Evolutionary conservation across 345 rosid species (phyloP), one percentile per base, ranked within the genome.

Genomic region (Corchorus capsularis): DNA sequence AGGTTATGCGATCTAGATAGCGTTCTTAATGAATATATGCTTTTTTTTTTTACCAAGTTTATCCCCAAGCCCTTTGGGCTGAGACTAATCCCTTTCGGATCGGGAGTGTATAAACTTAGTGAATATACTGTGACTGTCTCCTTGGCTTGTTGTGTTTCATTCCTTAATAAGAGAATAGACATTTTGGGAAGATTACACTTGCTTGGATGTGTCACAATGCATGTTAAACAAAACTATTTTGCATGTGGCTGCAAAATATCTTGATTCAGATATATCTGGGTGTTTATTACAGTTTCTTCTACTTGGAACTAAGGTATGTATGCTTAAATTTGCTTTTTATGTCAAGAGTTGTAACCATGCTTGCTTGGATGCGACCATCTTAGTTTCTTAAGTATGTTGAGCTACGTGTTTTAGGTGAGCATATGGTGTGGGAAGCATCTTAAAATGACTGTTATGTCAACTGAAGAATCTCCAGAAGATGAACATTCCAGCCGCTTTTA

Each of bases 361-460:
- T 15, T 78, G 64, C 45, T 8, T 49, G 69, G 56, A 62, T 19
- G 53, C 13, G 3, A 68, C 66, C 66, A 46, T 75, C 4, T 37
- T 34, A 37, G 60, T 62, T 53, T 80, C 32, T 79, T 62, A 67
- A 41, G 60, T 71, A 43, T 27, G 14, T 64, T 71, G 71, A 59
- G 50, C 15, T 63, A 17, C 39, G 49, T 80, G 56, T 13, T 53
- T n/a, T 39, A 95, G 99, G 98, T 88, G 67, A 82, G 92, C 78
- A 59, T 77, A 63, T 96, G 99, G 98, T 93, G 94, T 78, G 82
- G 89, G 66, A 93, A 93, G 79, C 99, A 96, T 88, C 77, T 96
- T 63, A 87, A 87, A 83, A 96, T 89, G 98, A 92, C 93, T 67
- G 71, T 81, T 11, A 87, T 92, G 94, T 96, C 97, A 2, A 78